Percentiles rank a stretch among this genome's conserved stretches.
Conservation (phyloP, 1,139 yeast species). For the Pichia sp. region DNA sequence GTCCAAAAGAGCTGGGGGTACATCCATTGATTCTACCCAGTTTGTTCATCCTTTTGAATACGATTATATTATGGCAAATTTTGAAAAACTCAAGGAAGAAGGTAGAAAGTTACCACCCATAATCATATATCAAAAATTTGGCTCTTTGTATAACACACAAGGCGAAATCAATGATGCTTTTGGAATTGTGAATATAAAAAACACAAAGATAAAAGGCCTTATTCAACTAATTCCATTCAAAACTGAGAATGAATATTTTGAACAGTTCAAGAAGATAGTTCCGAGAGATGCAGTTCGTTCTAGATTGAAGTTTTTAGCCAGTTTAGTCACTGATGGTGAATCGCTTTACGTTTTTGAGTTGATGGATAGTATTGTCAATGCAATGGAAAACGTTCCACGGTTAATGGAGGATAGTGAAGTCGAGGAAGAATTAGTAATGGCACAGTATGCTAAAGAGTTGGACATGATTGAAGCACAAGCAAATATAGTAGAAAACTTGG, state of each 20-base stretch:
- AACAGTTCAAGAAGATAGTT: constrained; percentile 16
- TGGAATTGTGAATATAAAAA: constrained; percentile 8
- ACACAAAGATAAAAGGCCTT: constrained; percentile 14
- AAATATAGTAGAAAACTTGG: constrained; percentile 1
- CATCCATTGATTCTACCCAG: constrained; percentile 9
- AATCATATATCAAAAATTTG: constrained; percentile 13
- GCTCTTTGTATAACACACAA: constrained; percentile 7
- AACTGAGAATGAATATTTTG: constrained; percentile 17
- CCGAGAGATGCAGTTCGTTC: constrained; percentile 11
- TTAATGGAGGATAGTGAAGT: constrained; percentile 11
- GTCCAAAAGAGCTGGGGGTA: constrained; percentile 16
- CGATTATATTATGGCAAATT: constrained; percentile 16
- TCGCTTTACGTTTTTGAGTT: constrained; percentile 16
- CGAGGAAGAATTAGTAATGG: constrained; percentile 5
- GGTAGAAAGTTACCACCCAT: constrained; percentile 15
- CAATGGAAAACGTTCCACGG: constrained; percentile 4
- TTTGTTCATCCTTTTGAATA: constrained; percentile 23
- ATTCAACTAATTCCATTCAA: constrained; percentile 15
- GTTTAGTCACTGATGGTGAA: constrained; percentile 21
- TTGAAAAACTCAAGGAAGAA: constrained; percentile 9
- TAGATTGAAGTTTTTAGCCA: constrained; percentile 17
- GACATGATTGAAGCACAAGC: constrained; percentile 1
- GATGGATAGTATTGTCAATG: constrained; percentile 9
- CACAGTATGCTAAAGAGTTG: neutral
- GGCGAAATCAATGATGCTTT: constrained; percentile 1